Evolutionary conservation across 768 basidiomycete species (phyloP).

Genomic region (Boletellus ananiceps): DNA sequence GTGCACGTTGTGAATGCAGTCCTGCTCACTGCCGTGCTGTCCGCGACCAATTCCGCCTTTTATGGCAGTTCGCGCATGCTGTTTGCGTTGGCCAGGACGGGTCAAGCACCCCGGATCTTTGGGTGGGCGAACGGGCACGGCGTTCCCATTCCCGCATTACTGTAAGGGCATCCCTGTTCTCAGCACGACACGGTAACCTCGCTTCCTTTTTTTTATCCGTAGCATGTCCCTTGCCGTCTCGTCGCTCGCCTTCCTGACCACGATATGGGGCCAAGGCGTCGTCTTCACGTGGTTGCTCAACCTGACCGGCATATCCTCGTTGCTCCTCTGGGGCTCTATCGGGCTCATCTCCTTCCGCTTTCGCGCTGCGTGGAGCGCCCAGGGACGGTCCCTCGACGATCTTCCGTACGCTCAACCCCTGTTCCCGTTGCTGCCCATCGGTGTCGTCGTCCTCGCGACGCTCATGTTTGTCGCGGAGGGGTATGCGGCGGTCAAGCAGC

Average conservation of each 20-base stretch:
- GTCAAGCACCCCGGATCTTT: conserved; percentile 63
- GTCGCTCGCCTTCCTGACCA: conserved; percentile 50
- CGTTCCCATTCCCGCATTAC: conserved; percentile 53
- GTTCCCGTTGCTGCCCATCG: conserved; percentile 48
- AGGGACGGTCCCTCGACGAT: conserved; percentile 47
- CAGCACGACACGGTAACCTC: background rate
- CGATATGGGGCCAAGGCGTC: conserved; percentile 53
- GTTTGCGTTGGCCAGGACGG: conserved; percentile 55
- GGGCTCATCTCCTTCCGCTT: conserved; percentile 55
- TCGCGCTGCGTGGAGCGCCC: conserved; percentile 53
- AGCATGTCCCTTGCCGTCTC: conserved; percentile 47
- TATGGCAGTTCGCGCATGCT: conserved; percentile 63
- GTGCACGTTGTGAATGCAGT: conserved; percentile 64
- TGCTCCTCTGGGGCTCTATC: conserved; percentile 65
- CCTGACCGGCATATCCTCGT: conserved; percentile 59
- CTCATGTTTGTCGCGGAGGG: conserved; percentile 55
- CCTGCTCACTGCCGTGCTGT: conserved; percentile 60
- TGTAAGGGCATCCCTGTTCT: conserved; percentile 36
- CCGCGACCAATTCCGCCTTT: conserved; percentile 62
- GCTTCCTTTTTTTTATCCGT: background rate
- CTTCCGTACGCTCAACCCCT: conserved; percentile 56
- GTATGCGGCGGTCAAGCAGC: conserved; percentile 42
- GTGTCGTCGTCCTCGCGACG: conserved; percentile 45
- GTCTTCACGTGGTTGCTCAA: conserved; percentile 60
- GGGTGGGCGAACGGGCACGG: conserved; percentile 60